These are phyloP conservation scores for Beauveria australis DNA, from an alignment of 2,329 filamentous ascomycete species.

Conservation along the genomic window DNA sequence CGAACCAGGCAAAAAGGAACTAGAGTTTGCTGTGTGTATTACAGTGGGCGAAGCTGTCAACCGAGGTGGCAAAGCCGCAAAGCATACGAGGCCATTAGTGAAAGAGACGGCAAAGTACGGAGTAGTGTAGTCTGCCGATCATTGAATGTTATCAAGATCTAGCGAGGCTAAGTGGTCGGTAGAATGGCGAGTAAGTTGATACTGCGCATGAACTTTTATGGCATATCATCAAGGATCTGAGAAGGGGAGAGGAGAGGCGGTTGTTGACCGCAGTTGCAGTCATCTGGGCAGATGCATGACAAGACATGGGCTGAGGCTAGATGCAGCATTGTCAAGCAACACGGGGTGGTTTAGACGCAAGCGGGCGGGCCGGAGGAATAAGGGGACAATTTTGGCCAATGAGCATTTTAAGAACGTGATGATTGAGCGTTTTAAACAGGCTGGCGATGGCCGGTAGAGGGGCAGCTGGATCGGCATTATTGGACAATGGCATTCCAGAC, in stretches of 20 bases:
- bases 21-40: neutral
- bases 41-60: neutral
- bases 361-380: neutral
- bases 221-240: neutral
- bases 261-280: neutral
- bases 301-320: neutral
- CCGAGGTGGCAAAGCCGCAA: neutral
- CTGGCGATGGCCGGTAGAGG: neutral
- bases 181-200: neutral
- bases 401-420: neutral
- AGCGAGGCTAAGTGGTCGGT: neutral
- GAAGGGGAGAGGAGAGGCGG: neutral
- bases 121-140: neutral
- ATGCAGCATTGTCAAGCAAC: neutral
- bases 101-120: neutral
- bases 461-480: too few relatives aligned
- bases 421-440: neutral
- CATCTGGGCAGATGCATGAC: neutral
- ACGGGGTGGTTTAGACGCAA: neutral
- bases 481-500: neutral
- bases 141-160: neutral
- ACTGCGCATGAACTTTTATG: neutral
- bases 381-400: neutral
- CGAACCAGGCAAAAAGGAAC: neutral
- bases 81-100: neutral